Conservation (phyloP, 2,329 filamentous ascomycete genomes). For the Emmonsiellopsis sp. region DNA sequence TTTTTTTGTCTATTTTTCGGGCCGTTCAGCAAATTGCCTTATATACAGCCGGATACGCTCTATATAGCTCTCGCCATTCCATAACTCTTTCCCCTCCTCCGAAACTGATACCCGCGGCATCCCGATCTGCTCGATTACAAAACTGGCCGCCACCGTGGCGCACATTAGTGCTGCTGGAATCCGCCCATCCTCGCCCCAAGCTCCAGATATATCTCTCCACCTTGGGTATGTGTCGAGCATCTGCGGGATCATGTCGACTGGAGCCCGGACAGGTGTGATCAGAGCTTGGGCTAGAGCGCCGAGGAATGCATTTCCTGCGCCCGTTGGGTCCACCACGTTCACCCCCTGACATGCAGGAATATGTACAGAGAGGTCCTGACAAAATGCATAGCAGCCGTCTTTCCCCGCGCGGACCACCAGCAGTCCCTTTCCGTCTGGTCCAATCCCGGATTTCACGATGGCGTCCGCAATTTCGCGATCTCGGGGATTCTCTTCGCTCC, state of each 20-base stretch:
- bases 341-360: slow-evolving; percentile 64
- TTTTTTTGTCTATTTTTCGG: slow-evolving; percentile 25
- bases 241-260: slow-evolving; percentile 22
- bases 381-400: slow-evolving; percentile 46
- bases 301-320: slow-evolving; percentile 86
- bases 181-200: slow-evolving; percentile 39
- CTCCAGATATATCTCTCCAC: slow-evolving; percentile 37
- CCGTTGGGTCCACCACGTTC: slow-evolving; percentile 78
- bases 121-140: slow-evolving; percentile 90
- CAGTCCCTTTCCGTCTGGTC: slow-evolving; percentile 26
- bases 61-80: slow-evolving; percentile 38
- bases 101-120: slow-evolving; percentile 47
- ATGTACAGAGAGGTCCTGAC: slow-evolving; percentile 47
- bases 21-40: slow-evolving; percentile 30
- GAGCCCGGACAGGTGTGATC: slow-evolving; percentile 32
- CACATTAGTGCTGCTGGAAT: slow-evolving; percentile 62
- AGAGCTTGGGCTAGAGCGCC: slow-evolving; percentile 51
- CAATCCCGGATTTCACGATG: slow-evolving; percentile 30
- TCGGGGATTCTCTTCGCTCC: slow-evolving; percentile 20
- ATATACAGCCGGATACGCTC: slow-evolving; percentile 38
- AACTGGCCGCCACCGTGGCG: slow-evolving; percentile 77
- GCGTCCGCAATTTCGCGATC: slow-evolving; percentile 25
- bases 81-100: slow-evolving; percentile 28
- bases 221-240: slow-evolving; percentile 41
- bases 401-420: slow-evolving; percentile 52